Conservation (phyloP, 179 eudicot genomes). For the Dionaea muscipula region DNA sequence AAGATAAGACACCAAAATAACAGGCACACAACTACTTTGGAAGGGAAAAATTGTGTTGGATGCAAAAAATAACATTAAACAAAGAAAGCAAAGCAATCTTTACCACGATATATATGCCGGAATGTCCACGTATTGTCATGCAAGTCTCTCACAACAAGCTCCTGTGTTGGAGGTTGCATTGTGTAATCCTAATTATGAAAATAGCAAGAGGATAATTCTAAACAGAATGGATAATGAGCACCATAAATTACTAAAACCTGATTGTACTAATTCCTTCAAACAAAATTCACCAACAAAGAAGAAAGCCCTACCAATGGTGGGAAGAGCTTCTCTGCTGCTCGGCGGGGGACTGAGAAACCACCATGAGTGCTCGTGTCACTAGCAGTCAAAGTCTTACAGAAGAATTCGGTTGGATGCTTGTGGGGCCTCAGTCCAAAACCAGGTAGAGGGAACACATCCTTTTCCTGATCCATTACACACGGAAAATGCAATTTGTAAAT, state of each 20-base stretch:
- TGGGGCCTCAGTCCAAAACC: conserved; percentile 60
- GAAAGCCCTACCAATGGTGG: conserved; percentile 61
- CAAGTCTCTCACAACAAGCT: conserved; percentile 87
- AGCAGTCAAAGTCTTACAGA: conserved; percentile 93
- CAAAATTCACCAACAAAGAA: neutral
- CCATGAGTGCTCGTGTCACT: conserved; percentile 99
- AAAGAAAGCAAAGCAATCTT: no score
- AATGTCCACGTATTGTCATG: conserved; percentile 96
- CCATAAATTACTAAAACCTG: neutral
- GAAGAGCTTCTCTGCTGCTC: conserved; percentile 96
- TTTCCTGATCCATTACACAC: neutral
- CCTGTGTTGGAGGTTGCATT: conserved; percentile 98
- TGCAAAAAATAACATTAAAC: no score
- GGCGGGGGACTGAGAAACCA: conserved; percentile 95
- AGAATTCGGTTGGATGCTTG: conserved; percentile 82
- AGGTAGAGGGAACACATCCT: conserved; percentile 66
- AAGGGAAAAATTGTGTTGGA: no score
- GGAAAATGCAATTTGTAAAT: neutral
- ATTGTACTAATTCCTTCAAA: neutral
- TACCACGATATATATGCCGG: conserved; percentile 95
- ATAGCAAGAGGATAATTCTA: neutral
- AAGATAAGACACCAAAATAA: neutral
- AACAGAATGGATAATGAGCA: neutral
- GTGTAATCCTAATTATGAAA: conserved; percentile 55
- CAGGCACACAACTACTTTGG: no score